Conservation (phyloP, 1,284 basidiomycete genomes). For the Anthracocystis setariae region DNA sequence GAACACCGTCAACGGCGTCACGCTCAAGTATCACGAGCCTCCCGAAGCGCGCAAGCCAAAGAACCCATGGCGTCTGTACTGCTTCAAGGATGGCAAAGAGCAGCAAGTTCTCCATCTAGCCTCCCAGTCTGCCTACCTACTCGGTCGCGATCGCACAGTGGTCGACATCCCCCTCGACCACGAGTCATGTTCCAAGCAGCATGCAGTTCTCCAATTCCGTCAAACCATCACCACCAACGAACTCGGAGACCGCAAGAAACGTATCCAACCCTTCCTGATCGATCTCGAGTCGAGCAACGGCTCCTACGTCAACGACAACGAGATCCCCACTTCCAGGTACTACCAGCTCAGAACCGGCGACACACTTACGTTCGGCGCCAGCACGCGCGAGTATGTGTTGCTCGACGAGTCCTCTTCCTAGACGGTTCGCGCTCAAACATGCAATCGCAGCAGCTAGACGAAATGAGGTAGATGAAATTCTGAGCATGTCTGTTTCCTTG, state of each 20-base stretch:
- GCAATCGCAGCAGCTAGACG: not conserved
- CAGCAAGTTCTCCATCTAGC: constrained; percentile 68
- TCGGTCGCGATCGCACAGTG: constrained; percentile 80
- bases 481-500: not conserved
- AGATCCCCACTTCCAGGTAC: constrained; percentile 85
- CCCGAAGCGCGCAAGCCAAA: constrained; percentile 93
- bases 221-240: constrained; percentile 87
- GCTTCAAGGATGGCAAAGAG: constrained; percentile 94
- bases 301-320: constrained; percentile 86
- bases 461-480: no score
- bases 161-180: constrained; percentile 88
- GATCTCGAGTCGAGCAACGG: constrained; percentile 97
- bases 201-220: constrained; percentile 94
- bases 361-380: constrained; percentile 63
- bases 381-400: constrained; percentile 61
- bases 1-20: constrained; percentile 79
- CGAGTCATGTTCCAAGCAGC: constrained; percentile 97
- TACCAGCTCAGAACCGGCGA: constrained; percentile 89
- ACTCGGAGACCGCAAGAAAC: constrained; percentile 78
- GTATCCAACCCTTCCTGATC: constrained; percentile 73
- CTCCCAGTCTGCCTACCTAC: constrained; percentile 90
- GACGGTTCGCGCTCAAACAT: not conserved
- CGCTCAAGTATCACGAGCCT: constrained; percentile 98
- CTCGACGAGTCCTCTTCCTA: constrained; percentile 52
- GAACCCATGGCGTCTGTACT: constrained; percentile 91